These are phyloP conservation scores for Ganoderma multipileum DNA, from an alignment of 1,284 basidiomycete species.

Conservation along the genomic window DNA sequence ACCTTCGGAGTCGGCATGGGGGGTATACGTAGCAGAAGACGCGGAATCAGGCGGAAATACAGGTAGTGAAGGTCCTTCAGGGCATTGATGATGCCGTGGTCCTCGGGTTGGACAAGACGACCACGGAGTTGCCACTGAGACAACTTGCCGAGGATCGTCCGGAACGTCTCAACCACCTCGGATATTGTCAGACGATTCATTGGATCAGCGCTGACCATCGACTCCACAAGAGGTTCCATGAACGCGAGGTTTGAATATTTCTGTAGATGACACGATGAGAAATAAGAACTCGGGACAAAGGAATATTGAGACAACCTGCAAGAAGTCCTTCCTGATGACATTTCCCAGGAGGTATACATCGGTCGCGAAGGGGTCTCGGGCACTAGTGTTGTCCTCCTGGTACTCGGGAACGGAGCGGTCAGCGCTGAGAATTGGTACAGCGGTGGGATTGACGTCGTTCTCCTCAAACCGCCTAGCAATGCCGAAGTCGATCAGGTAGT, in stretches of 20 bases:
- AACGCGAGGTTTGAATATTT: constrained; percentile 7
- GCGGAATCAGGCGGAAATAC: neutral
- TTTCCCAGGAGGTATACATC: constrained; percentile 35
- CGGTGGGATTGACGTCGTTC: constrained; percentile 28
- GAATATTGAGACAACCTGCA: neutral
- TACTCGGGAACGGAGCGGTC: constrained; percentile 36
- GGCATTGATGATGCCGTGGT: neutral
- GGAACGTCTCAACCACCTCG: neutral
- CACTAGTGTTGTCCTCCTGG: constrained; percentile 10
- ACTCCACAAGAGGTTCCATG: constrained; percentile 2
- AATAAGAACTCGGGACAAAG: neutral
- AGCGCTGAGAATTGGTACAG: constrained; percentile 37
- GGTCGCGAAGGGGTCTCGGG: constrained; percentile 28
- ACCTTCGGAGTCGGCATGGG: neutral
- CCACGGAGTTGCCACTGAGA: neutral
- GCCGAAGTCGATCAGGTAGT: constrained; percentile 45
- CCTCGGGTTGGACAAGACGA: neutral
- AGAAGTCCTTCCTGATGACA: constrained; percentile 35
- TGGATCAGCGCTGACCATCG: neutral
- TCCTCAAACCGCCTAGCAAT: constrained; percentile 35
- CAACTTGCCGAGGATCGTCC: neutral
- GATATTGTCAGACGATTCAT: neutral
- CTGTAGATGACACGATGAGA: neutral
- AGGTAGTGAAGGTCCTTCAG: neutral
- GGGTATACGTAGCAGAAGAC: neutral